Evolutionary conservation across 116 monocot genomes (phyloP).

Genomic region (Posidonia oceanica): DNA sequence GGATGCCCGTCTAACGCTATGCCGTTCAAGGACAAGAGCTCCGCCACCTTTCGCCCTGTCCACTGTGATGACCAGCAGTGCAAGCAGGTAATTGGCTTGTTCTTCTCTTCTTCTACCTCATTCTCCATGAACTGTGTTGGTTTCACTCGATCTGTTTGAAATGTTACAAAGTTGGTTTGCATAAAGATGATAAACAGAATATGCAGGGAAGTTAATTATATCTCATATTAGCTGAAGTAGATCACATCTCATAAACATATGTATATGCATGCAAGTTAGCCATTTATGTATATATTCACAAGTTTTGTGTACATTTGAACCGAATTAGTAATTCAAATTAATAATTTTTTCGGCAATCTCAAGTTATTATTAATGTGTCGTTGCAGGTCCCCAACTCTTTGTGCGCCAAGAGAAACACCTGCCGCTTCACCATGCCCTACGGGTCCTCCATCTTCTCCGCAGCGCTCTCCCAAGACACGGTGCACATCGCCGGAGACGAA

Average conservation of each 20-base stretch:
- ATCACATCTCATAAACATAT: too few relatives aligned
- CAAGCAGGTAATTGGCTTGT: slow-evolving; percentile 8
- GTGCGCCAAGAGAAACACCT: slow-evolving; percentile 13
- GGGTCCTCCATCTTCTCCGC: slow-evolving; percentile 30
- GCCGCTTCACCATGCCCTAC: slow-evolving; percentile 45
- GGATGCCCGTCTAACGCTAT: slow-evolving; percentile 25
- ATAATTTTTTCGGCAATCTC: background rate
- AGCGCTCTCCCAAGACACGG: slow-evolving; percentile 25
- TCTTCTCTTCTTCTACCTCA: background rate
- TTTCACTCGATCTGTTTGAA: background rate
- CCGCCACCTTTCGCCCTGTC: slow-evolving; percentile 23
- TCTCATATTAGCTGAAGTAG: too few relatives aligned
- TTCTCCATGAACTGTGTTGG: background rate
- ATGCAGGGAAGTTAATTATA: too few relatives aligned
- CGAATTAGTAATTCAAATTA: background rate
- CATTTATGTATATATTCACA: too few relatives aligned
- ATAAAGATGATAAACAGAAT: background rate
- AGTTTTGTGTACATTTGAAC: background rate
- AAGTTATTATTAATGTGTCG: background rate
- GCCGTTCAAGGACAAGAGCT: slow-evolving; percentile 12
- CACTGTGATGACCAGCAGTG: slow-evolving; percentile 20
- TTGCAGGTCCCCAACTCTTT: slow-evolving; percentile 22
- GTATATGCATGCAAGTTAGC: too few relatives aligned
- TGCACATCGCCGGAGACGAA: slow-evolving; percentile 30
- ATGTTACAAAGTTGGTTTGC: background rate